phyloP scores from a whole-genome alignment of 371 early-diverging fungal genomes.

The Zychaea mexicana region DNA sequence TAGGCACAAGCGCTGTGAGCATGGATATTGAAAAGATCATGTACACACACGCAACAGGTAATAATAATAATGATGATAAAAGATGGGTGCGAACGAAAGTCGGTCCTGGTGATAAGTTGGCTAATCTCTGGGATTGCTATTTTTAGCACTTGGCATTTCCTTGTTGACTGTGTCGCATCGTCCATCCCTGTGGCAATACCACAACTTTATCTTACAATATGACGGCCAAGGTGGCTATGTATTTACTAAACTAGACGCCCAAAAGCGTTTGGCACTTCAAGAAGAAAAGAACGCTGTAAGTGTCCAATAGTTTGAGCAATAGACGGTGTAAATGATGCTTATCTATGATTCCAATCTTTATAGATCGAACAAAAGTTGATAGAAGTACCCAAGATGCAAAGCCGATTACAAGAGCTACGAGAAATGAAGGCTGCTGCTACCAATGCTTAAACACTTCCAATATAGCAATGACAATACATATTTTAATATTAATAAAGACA shows the following conservation, averaged over 20 bases:
- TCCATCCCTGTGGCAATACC: constrained; percentile 87
- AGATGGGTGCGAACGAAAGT: no score
- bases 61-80: constrained; percentile 2
- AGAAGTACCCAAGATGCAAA: constrained; percentile 72
- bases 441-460: neutral
- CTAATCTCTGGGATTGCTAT: no score
- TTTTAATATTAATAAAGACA: neutral
- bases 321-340: neutral
- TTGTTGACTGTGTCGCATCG: constrained; percentile 90
- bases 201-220: constrained; percentile 82
- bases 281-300: constrained; percentile 66
- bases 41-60: constrained; percentile 85
- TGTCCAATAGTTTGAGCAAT: constrained; percentile 6
- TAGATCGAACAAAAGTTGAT: constrained; percentile 73
- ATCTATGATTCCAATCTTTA: neutral
- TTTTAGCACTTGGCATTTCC: constrained; percentile 80
- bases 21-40: constrained; percentile 89
- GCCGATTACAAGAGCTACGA: constrained; percentile 64
- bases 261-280: constrained; percentile 81
- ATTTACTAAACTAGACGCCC: constrained; percentile 86
- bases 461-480: neutral
- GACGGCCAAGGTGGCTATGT: constrained; percentile 90
- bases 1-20: constrained; percentile 91
- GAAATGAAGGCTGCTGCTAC: constrained; percentile 24
- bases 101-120: no score